These are phyloP conservation scores for Alternaria incomplexa DNA, from an alignment of 2,329 filamentous ascomycete genomes.

Conservation along the genomic window DNA sequence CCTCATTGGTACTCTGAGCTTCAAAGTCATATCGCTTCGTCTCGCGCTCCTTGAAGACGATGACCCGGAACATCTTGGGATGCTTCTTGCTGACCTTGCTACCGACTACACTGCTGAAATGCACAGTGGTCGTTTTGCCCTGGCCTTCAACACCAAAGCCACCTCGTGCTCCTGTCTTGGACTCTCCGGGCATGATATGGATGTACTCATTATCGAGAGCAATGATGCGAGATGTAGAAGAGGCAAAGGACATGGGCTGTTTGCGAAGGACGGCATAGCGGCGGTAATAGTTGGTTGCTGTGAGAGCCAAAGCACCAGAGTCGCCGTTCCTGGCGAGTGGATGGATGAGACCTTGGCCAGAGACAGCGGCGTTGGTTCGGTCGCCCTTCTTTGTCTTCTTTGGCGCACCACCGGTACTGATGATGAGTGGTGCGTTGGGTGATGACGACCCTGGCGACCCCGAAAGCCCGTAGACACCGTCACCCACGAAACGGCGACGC, in stretches of 20 bases:
- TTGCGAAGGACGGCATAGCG: conserved; percentile 82
- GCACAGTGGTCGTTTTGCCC: conserved; percentile 78
- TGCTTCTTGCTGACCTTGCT: conserved; percentile 82
- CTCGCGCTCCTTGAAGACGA: conserved; percentile 78
- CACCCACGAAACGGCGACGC: conserved; percentile 75
- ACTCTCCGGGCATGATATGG: conserved; percentile 73
- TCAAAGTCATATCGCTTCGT: conserved; percentile 87
- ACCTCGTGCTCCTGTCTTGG: conserved; percentile 57
- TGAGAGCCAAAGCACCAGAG: conserved; percentile 44
- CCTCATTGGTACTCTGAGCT: conserved; percentile 73
- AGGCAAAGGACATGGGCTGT: conserved; percentile 80
- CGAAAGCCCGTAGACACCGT: conserved; percentile 71
- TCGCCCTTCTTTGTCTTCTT: conserved; percentile 62
- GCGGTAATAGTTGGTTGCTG: conserved; percentile 61
- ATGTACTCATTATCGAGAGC: conserved; percentile 87
- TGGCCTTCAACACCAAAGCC: conserved; percentile 45
- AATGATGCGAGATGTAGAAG: conserved; percentile 75
- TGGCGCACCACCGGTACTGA: conserved; percentile 58
- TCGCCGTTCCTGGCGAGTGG: conserved; percentile 69
- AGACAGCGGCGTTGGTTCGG: conserved; percentile 54
- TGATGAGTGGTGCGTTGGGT: conserved; percentile 69
- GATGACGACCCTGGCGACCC: conserved; percentile 73
- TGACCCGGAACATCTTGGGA: conserved; percentile 78
- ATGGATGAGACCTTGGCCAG: conserved; percentile 60
- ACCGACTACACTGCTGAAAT: conserved; percentile 81